Conservation (phyloP, 352 stramenopile genomes). For the Globisporangium paroecandrum region DNA sequence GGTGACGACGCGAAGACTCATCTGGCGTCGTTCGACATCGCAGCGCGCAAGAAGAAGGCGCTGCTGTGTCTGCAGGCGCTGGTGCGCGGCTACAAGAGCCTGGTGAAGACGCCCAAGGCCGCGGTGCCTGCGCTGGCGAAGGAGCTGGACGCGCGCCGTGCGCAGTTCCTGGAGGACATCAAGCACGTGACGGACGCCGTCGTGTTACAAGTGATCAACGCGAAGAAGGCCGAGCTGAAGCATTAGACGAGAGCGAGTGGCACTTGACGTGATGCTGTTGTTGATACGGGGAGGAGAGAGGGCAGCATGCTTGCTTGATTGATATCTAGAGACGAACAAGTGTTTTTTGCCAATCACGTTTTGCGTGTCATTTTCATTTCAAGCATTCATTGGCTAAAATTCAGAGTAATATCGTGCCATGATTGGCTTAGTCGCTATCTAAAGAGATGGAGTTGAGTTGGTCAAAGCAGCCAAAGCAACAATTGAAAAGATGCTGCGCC, state of each 20-base stretch:
- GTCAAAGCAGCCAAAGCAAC: neutral
- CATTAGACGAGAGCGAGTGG: conserved; percentile 24
- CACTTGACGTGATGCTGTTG: neutral
- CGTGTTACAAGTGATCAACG: conserved; percentile 58
- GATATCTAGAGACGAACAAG: neutral
- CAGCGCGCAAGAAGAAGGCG: conserved; percentile 66
- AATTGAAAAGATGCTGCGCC: neutral
- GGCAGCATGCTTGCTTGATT: neutral
- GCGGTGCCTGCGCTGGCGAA: conserved; percentile 23
- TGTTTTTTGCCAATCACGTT: neutral
- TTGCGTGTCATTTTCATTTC: neutral
- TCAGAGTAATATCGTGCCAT: neutral
- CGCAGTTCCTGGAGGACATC: conserved; percentile 44
- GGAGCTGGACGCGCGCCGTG: conserved; percentile 34
- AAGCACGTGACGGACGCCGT: conserved; percentile 59
- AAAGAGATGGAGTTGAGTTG: neutral
- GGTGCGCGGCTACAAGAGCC: conserved; percentile 45
- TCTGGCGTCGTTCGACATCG: conserved; percentile 72
- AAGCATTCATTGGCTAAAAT: neutral
- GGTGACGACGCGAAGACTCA: conserved; percentile 61
- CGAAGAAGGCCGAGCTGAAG: conserved; percentile 57
- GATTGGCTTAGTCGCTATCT: neutral
- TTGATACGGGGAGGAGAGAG: neutral
- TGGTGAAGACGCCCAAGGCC: conserved; percentile 22
- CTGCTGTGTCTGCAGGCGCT: conserved; percentile 78